These are phyloP conservation scores for Penicillium alfredii DNA, from an alignment of 495 filamentous ascomycete species.

Conservation along the genomic window DNA sequence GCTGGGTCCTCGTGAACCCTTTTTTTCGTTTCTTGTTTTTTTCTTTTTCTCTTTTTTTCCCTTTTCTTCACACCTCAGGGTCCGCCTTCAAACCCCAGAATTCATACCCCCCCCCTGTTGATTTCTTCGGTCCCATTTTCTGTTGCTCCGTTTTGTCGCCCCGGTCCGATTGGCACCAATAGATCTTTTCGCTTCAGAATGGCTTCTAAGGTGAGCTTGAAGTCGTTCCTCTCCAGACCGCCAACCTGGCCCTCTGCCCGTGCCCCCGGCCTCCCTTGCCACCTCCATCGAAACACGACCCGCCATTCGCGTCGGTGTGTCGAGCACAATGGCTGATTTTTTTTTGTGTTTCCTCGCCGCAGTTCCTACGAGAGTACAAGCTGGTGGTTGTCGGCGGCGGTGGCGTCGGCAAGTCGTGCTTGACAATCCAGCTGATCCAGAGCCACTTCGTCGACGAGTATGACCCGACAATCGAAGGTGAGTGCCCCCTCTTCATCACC, in stretches of 20 bases:
- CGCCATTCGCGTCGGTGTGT: neutral
- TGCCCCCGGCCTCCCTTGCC: neutral
- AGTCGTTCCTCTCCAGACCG: neutral
- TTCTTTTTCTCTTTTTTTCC: neutral
- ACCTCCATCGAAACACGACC: neutral
- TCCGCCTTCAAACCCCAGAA: too few species aligned
- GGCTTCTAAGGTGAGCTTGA: conserved; percentile 31
- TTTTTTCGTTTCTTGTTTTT: too few species aligned
- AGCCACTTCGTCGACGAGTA: conserved; percentile 99
- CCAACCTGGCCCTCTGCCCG: neutral
- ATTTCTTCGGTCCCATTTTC: conserved; percentile 3
- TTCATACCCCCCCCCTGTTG: too few species aligned
- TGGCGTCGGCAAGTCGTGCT: conserved; percentile 97
- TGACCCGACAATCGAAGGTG: conserved; percentile 98
- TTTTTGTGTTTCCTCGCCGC: neutral
- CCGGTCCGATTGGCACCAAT: conserved; percentile 2
- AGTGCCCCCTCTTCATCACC: too few species aligned
- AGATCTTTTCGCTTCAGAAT: conserved; percentile 13
- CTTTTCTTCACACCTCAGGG: conserved; percentile 1
- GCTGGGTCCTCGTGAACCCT: conserved; percentile 14
- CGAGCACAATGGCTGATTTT: conserved; percentile 13
- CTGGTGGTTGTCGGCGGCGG: conserved; percentile 96
- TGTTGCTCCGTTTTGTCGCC: neutral
- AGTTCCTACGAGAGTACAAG: conserved; percentile 99
- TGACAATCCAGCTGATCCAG: conserved; percentile 99